Percentiles rank a stretch among this genome's conserved stretches.
Conservation (phyloP, 2,329 filamentous ascomycete genomes). For the Cercospora janseana region DNA sequence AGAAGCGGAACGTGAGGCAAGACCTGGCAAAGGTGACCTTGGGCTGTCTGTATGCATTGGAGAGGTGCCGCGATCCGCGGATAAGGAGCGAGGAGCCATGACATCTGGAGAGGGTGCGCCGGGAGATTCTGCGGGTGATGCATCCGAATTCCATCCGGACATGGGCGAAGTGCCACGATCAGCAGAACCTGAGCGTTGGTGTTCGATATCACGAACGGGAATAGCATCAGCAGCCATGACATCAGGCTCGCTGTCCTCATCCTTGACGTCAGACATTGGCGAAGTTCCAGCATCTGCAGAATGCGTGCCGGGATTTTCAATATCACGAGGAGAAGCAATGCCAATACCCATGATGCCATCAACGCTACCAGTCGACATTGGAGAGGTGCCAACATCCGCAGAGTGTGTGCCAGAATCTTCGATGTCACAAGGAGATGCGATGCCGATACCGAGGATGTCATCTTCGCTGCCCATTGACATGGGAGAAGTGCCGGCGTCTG, state of each 20-base stretch:
- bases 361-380: conserved; percentile 12
- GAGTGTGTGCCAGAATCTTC: conserved; percentile 10
- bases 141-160: conserved; percentile 11
- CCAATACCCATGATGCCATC: conserved; percentile 7
- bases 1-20: conserved; percentile 12
- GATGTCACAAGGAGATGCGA: conserved; percentile 5
- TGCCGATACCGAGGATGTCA: conserved; percentile 7
- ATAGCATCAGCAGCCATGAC: conserved; percentile 3
- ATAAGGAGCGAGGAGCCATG: conserved; percentile 5
- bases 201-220: conserved; percentile 11
- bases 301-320: conserved; percentile 9
- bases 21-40: conserved; percentile 4
- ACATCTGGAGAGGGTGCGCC: conserved; percentile 5
- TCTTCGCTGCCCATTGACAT: conserved; percentile 12
- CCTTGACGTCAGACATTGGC: conserved; percentile 10
- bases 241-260: conserved; percentile 10
- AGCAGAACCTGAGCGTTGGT: conserved; percentile 8
- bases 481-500: conserved; percentile 13
- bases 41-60: conserved; percentile 11
- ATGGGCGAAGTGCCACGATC: conserved; percentile 12
- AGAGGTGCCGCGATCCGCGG: conserved; percentile 3
- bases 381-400: conserved; percentile 13
- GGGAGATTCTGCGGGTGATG: conserved; percentile 5
- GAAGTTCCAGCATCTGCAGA: conserved; percentile 15
- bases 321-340: conserved; percentile 9